Conservation (phyloP, 495 filamentous ascomycete species). For the Oidiodendron maius region DNA sequence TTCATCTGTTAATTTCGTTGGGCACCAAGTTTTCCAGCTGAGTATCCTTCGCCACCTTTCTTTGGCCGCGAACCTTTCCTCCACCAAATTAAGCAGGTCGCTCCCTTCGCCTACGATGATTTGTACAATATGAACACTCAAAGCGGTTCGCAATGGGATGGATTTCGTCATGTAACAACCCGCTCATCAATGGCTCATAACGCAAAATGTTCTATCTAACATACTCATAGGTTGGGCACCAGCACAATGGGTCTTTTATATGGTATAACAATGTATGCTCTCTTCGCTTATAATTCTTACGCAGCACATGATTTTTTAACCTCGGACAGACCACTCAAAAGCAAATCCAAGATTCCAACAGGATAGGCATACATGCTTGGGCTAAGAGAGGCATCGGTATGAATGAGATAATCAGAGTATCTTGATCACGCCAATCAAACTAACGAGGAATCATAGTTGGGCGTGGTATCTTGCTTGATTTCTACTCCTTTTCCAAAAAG, state of each 20-base stretch:
- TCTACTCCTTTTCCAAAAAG: too few species aligned
- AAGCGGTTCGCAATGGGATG: constrained; percentile 67
- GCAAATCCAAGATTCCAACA: constrained; percentile 34
- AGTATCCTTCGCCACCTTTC: constrained; percentile 36
- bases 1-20: background rate
- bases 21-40: constrained; percentile 38
- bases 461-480: too few species aligned
- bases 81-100: constrained; percentile 38
- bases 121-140: constrained; percentile 64
- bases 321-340: constrained; percentile 51
- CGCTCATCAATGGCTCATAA: constrained; percentile 34
- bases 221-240: too few species aligned
- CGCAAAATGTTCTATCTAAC: constrained; percentile 10
- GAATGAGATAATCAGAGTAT: constrained; percentile 33
- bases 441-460: too few species aligned
- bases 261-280: background rate
- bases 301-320: constrained; percentile 22
- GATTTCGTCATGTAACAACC: constrained; percentile 49
- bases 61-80: constrained; percentile 30
- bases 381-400: constrained; percentile 5
- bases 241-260: too few species aligned
- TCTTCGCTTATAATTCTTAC: too few species aligned
- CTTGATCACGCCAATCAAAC: too few species aligned
- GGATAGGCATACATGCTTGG: constrained; percentile 45
- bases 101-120: constrained; percentile 55